Base-by-base conservation (phyloP, 441 rosid species). In the Populus hybrid region DNA sequence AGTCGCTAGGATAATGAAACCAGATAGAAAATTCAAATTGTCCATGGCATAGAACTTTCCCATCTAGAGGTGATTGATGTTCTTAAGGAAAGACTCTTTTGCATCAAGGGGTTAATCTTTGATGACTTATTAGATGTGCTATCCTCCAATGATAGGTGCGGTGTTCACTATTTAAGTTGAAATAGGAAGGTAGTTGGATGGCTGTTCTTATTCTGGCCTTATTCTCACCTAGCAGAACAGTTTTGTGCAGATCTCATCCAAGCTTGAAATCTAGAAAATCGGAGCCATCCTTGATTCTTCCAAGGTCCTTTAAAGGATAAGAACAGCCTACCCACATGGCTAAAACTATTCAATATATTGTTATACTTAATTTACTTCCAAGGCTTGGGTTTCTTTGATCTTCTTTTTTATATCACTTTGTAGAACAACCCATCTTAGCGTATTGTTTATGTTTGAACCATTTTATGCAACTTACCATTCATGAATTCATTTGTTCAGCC, bases 131-230 rank as follows among this genome's bases (percentile, higher is more conserved):
- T 40, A 67, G 59, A 35, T 67, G 14, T 34, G 14, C 50, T 40
- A 40, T 40, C 46, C 46, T 14, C 0, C 40, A 72, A 40, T 54
- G 65, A 54, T 26, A 23, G 70, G 61, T 42, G n/a, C 38, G 16
- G 34, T 26, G 9, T 46, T 68, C 28, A 26, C 67, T 34, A 71
- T 68, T 68, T 30, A 76, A 81, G 42, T 66, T 67, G 34, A 10
- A 79, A 57, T 1, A 28, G 26, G 68, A 77, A 67, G 66, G 73
- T 50, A 38, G 81, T n/a, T 83, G 65, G 42, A 42, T 73, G 75
- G 72, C 21, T 20, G 68, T 23, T 66, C 74, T 32, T 42, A 20
- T 64, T 67, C 23, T 69, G 28, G 65, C 76, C 69, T 63, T 61
- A 12, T 46, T 11, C 40, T 74, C 57, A 36, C 75, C 84, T 59